A percentile compares a stretch with the other conserved stretches of the same genome.
These are phyloP conservation scores for Geum urbanum DNA, from an alignment of 306 rosid species.

Conservation along the genomic window DNA sequence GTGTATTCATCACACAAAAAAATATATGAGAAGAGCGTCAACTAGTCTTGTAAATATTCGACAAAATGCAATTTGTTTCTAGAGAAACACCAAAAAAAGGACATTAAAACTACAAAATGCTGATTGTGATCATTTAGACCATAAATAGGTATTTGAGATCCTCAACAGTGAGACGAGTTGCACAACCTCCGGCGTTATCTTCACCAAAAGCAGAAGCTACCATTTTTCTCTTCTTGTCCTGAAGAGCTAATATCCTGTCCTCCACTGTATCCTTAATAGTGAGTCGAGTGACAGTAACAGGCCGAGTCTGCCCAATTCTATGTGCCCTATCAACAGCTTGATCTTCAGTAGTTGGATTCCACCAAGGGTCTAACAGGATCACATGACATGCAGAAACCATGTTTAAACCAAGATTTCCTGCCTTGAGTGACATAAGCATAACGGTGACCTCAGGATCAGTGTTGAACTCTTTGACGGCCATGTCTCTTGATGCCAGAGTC, in stretches of 20 bases:
- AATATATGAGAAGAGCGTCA: no score
- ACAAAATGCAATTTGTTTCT: slow-evolving; percentile 25
- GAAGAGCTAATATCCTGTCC: slow-evolving; percentile 86
- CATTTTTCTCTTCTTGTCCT: slow-evolving; percentile 69
- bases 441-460: slow-evolving; percentile 78
- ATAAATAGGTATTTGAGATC: slow-evolving; percentile 90
- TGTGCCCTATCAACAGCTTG: slow-evolving; percentile 97
- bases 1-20: no score
- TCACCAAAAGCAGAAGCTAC: slow-evolving; percentile 56
- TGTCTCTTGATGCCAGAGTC: slow-evolving; percentile 76
- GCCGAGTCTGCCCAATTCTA: slow-evolving; percentile 96
- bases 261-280: slow-evolving; percentile 87
- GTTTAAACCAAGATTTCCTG: slow-evolving; percentile 9
- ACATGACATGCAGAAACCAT: no score
- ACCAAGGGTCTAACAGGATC: no score
- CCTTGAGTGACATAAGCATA: slow-evolving; percentile 92
- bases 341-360: slow-evolving; percentile 71
- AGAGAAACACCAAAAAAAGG: slow-evolving; percentile 1
- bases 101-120: background rate
- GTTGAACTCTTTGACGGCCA: slow-evolving; percentile 81
- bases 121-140: slow-evolving; percentile 42
- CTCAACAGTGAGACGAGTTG: slow-evolving; percentile 74
- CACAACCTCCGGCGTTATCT: slow-evolving; percentile 70
- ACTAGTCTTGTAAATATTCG: background rate
- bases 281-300: slow-evolving; percentile 83